Evolutionary conservation across 1,284 basidiomycete species (phyloP).

Genomic region (Marasmius oreades): DNA sequence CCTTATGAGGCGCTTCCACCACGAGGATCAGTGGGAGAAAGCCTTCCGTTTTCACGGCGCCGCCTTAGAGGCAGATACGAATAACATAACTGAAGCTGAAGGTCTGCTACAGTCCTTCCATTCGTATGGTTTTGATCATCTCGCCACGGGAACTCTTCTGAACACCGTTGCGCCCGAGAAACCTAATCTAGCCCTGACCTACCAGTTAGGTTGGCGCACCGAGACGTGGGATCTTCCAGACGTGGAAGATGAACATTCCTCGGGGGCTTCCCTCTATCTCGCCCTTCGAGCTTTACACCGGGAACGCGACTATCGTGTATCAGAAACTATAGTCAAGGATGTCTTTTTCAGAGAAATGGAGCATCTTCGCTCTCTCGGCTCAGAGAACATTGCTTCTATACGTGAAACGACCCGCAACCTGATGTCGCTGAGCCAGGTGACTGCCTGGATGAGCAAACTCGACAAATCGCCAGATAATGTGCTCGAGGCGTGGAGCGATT

Average conservation of each 20-base stretch:
- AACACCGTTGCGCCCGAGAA: constrained; percentile 32
- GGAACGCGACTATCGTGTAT: constrained; percentile 52
- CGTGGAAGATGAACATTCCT: constrained; percentile 34
- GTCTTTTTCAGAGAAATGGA: constrained; percentile 61
- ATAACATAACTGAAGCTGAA: constrained; percentile 37
- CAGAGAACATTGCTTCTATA: constrained; percentile 77
- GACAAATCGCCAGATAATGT: constrained; percentile 34
- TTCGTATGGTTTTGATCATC: constrained; percentile 82
- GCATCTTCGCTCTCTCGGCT: constrained; percentile 61
- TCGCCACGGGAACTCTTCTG: constrained; percentile 67
- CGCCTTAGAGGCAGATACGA: constrained; percentile 59
- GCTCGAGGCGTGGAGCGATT: constrained; percentile 32
- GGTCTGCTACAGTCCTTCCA: constrained; percentile 77
- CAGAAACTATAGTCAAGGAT: constrained; percentile 46
- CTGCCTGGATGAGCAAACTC: constrained; percentile 46
- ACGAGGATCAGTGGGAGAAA: constrained; percentile 90
- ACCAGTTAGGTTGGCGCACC: constrained; percentile 86
- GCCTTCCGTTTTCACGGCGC: constrained; percentile 91
- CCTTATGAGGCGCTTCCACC: constrained; percentile 82
- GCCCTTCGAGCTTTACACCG: constrained; percentile 77
- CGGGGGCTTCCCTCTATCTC: constrained; percentile 69
- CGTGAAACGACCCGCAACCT: constrained; percentile 63
- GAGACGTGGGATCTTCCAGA: constrained; percentile 91
- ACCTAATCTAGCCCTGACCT: constrained; percentile 53
- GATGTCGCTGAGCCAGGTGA: constrained; percentile 76